These are phyloP conservation scores for Cryphonectria parasitica DNA, from an alignment of 2,329 filamentous ascomycete species.

Conservation along the genomic window DNA sequence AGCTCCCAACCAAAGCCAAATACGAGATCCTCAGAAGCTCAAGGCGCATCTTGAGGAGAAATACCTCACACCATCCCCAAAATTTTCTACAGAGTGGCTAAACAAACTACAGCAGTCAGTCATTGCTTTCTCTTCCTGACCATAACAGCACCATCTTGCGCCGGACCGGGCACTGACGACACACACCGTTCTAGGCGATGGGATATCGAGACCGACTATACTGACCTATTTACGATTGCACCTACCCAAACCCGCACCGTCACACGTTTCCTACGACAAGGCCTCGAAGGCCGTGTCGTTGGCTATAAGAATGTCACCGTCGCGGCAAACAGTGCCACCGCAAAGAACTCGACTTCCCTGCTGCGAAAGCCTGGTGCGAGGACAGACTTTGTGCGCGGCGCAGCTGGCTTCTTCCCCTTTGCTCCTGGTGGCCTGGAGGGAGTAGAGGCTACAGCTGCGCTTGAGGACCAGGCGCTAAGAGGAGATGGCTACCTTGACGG, in stretches of 20 bases:
- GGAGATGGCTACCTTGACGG: constrained; percentile 48
- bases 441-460: constrained; percentile 81
- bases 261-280: constrained; percentile 88
- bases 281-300: constrained; percentile 88
- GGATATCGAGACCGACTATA: constrained; percentile 80
- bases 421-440: constrained; percentile 87
- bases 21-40: constrained; percentile 62
- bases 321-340: constrained; percentile 83
- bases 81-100: constrained; percentile 85
- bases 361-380: constrained; percentile 82
- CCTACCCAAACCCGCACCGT: constrained; percentile 94
- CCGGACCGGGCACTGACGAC: constrained; percentile 15
- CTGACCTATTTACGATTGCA: constrained; percentile 83
- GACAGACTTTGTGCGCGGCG: constrained; percentile 90
- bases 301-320: constrained; percentile 95
- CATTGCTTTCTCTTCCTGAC: not conserved
- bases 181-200: constrained; percentile 54
- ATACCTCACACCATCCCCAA: constrained; percentile 77
- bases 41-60: constrained; percentile 74
- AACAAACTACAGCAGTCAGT: constrained; percentile 79
- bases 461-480: constrained; percentile 74
- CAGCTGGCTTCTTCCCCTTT: constrained; percentile 92
- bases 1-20: constrained; percentile 47
- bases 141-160: not conserved
- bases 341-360: constrained; percentile 93